Base-by-base conservation (phyloP, 108 stramenopile genomes). In the Parmales sp. region DNA sequence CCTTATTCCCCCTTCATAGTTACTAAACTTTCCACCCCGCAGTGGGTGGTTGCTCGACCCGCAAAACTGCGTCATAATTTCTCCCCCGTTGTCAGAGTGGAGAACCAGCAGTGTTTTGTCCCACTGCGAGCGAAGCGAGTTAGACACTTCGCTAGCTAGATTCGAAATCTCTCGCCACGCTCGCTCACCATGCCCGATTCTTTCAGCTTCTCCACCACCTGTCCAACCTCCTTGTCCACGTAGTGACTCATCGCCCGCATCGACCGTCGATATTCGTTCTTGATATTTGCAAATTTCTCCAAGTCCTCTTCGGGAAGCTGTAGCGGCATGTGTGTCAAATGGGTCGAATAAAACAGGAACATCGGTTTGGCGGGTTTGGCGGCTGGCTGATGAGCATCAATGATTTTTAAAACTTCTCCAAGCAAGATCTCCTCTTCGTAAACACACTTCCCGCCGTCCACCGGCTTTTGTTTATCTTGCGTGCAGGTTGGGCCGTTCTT, bases 1-100 rank as follows among this genome's bases (percentile, higher is more conserved):
- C 73, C 78, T 68, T 11, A 69, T 45, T 2, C 76, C 76, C 36
- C 73, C 77, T 41, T 78, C 77, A 36, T 66, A 78, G 63, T 78
- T 72, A 46, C 69, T 66, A 49, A 68, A 69, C 66, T 78, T 78
- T 1, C 77, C 72, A 37, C 77, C 77, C 22, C 73, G 54, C 19
- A 78, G 71, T 22, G 70, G 70, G 60, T 49, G 71, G 51, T 78
- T 78, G 63, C 41, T 74, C 36, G 31, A 48, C 16, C 69, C 77
- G 39, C 45, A 38, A 16, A 37, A 68, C 41, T 60, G 43, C 49
- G 44, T 26, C n/a, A 29, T 45, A 0, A 37, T 65, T 26, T 45
- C 45, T 13, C 77, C 77, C 19, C 77, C 77, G 67, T 78, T 78
- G 69, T 78, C 77, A 16, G 49, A 37, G 18, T 50, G 65, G 39